phyloP scores from a whole-genome alignment of 495 filamentous ascomycete species.

The Xylaria scruposa region DNA sequence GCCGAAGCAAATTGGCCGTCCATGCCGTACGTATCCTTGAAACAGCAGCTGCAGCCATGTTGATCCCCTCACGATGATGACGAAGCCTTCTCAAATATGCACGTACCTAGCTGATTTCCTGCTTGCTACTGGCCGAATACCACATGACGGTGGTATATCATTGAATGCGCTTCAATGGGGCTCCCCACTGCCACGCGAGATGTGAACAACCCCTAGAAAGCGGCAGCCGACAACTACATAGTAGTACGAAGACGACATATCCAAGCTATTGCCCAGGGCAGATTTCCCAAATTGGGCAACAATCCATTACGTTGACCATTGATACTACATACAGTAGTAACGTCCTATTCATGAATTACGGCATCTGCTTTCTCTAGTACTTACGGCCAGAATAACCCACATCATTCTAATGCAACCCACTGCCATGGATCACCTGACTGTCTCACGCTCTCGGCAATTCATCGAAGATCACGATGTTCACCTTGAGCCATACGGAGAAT shows the following conservation, averaged over 20 bases:
- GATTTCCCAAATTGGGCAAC: constrained; percentile 19
- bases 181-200: constrained; percentile 24
- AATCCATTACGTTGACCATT: constrained; percentile 6
- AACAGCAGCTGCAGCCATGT: constrained; percentile 17
- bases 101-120: constrained; percentile 5
- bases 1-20: constrained; percentile 20
- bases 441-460: constrained; percentile 19
- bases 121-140: constrained; percentile 14
- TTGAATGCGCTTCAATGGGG: neutral
- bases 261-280: neutral
- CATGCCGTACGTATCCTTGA: constrained; percentile 13
- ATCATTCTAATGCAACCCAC: constrained; percentile 20
- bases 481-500: constrained; percentile 20
- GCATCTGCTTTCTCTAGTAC: neutral
- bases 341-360: neutral
- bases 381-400: constrained; percentile 18
- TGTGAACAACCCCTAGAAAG: neutral
- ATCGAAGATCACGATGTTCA: constrained; percentile 15
- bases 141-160: constrained; percentile 4
- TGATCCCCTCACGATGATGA: constrained; percentile 18
- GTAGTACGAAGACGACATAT: constrained; percentile 2
- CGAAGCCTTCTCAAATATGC: constrained; percentile 21
- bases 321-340: constrained; percentile 11
- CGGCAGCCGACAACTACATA: constrained; percentile 10
- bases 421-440: constrained; percentile 23